Evolutionary conservation across 2,329 filamentous ascomycete species (phyloP), one percentile per base, ranked within the genome.

Genomic region (Metarhizium album): DNA sequence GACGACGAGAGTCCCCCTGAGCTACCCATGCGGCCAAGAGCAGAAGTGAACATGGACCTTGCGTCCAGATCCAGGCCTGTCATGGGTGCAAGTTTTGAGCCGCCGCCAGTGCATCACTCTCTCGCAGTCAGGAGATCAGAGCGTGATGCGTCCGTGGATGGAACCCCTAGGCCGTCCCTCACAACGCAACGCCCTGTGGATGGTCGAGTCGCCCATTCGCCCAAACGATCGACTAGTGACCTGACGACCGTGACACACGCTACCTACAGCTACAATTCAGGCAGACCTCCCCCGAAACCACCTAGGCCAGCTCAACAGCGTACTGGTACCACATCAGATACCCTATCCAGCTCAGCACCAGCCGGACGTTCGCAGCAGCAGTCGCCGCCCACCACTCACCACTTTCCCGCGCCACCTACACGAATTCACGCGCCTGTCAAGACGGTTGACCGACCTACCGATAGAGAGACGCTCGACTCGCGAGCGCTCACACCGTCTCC

Each of bases 101-200:
- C 77, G 2, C 76, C 77, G 3, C 75, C 77, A 1, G 56, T 74
- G 4, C 79, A 81, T 57, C 75, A 71, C 53, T 67, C 74, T 0
- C 55, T 75, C 22, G 69, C 64, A 29, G 70, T 54, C 23, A 74
- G 66, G 55, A 69, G 73, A 49, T 68, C 68, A 53, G 70, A 76
- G 35, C 70, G 70, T 50, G 70, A 75, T 8, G 59, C 66, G 4
- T 74, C 75, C 20, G 54, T 58, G 8, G 73, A 74, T 56, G 71
- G 68, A 2, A 53, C 62, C 2, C 57, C 61, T 7, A 72, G 64
- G 51, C 64, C 62, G 3, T 54, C 67, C 4, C 61, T 73, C 5
- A 62, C 65, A 37, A 66, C 71, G 35, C 71, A 74, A 45, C 55
- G 63, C 9, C 69, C 68, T 1, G 70, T 69, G 2, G 74, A 79